phyloP scores from a whole-genome alignment of 202 grass and related monocot genomes.

The Carex arenaria region DNA sequence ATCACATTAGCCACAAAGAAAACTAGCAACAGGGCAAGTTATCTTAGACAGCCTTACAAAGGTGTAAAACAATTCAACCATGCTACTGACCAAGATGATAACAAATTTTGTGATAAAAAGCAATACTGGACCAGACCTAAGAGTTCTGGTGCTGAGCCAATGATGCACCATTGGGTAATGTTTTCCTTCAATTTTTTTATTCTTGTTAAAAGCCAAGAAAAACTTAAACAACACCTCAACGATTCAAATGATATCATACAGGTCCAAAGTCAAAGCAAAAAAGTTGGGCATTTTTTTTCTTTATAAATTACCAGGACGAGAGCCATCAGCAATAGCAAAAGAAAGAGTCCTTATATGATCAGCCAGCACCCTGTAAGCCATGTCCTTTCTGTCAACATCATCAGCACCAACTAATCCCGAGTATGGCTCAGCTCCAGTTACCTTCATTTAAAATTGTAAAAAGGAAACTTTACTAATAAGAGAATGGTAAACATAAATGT shows the following conservation, averaged over 20 bases:
- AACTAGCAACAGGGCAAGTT: not conserved
- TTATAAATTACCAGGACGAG: constrained; percentile 41
- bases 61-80: not conserved
- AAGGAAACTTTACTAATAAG: not conserved
- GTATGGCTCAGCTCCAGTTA: constrained; percentile 56
- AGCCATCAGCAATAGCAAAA: constrained; percentile 92
- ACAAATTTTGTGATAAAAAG: not conserved
- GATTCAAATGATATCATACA: not conserved
- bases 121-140: not conserved
- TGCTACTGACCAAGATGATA: not conserved
- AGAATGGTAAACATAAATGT: not conserved
- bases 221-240: constrained; percentile 18
- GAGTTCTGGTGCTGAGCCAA: not conserved
- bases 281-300: constrained; percentile 14
- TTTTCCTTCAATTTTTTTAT: not conserved
- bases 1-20: not conserved
- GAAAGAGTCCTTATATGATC: constrained; percentile 96
- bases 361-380: constrained; percentile 96
- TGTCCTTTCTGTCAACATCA: constrained; percentile 86
- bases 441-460: constrained; percentile 32
- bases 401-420: constrained; percentile 63
- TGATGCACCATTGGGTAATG: not conserved
- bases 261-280: not conserved
- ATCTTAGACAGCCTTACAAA: not conserved
- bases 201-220: not conserved